These are phyloP conservation scores for Phytophthora multivora DNA, from an alignment of 352 stramenopile genomes.

Conservation along the genomic window DNA sequence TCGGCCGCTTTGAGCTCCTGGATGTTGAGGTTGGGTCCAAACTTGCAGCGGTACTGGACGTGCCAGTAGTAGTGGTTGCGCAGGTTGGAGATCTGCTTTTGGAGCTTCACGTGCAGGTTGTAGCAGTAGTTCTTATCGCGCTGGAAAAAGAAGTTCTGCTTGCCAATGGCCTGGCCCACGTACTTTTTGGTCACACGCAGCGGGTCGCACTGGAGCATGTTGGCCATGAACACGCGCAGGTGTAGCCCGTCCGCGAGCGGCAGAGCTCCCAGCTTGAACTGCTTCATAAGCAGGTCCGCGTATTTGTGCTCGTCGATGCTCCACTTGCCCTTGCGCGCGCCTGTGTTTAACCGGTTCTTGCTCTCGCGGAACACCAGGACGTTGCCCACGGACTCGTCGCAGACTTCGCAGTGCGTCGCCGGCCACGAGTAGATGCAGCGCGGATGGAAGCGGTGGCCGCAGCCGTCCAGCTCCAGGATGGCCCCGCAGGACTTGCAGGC, in stretches of 20 bases:
- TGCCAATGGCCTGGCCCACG: constrained; percentile 71
- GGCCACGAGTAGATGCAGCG: constrained; percentile 79
- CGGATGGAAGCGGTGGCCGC: constrained; percentile 79
- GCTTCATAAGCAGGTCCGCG: constrained; percentile 83
- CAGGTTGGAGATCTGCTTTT: constrained; percentile 79
- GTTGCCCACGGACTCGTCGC: constrained; percentile 40
- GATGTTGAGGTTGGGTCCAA: constrained; percentile 61
- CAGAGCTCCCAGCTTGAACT: constrained; percentile 76
- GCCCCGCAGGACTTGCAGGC: constrained; percentile 75
- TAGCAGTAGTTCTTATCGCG: constrained; percentile 68
- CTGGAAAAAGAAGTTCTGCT: constrained; percentile 81
- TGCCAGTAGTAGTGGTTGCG: constrained; percentile 88
- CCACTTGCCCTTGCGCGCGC: constrained; percentile 79
- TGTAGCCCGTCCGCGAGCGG: constrained; percentile 72
- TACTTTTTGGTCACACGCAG: constrained; percentile 86
- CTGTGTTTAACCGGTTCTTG: constrained; percentile 47
- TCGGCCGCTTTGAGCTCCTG: constrained; percentile 70
- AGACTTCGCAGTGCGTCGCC: constrained; percentile 66
- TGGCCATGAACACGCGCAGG: constrained; percentile 75
- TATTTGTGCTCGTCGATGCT: constrained; percentile 78
- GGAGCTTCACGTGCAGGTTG: constrained; percentile 77
- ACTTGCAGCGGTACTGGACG: constrained; percentile 76
- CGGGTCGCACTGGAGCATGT: constrained; percentile 80
- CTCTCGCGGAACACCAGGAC: constrained; percentile 61
- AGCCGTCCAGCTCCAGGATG: constrained; percentile 67